Evolutionary conservation across 2,329 filamentous ascomycete species (phyloP).

Genomic region (Fusarium longipes): DNA sequence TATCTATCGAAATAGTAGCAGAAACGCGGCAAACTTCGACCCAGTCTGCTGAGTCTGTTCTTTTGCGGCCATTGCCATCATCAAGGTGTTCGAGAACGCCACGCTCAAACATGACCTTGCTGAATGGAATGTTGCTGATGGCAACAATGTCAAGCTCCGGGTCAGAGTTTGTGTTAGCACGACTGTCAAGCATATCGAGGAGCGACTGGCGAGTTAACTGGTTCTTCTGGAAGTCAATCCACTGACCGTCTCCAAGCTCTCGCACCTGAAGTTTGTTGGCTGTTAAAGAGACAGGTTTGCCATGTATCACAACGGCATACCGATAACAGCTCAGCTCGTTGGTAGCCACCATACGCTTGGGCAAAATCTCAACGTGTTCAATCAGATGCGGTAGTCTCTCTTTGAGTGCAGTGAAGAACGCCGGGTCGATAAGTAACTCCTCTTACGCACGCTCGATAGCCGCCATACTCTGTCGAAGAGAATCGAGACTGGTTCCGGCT

Average conservation of each 20-base stretch:
- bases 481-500: neutral
- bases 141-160: slow-evolving; percentile 4
- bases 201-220: neutral
- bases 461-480: neutral
- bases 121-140: slow-evolving; percentile 44
- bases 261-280: neutral
- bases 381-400: slow-evolving; percentile 30
- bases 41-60: neutral
- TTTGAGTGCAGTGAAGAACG: slow-evolving; percentile 40
- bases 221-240: slow-evolving; percentile 41
- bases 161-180: neutral
- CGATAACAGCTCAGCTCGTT: slow-evolving; percentile 49
- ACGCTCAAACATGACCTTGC: slow-evolving; percentile 49
- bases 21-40: slow-evolving; percentile 11
- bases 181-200: neutral
- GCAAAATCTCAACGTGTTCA: slow-evolving; percentile 46
- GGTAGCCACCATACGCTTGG: slow-evolving; percentile 45
- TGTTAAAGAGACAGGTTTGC: neutral
- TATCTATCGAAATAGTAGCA: neutral
- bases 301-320: slow-evolving; percentile 45
- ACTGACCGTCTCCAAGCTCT: slow-evolving; percentile 14
- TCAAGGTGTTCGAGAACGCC: slow-evolving; percentile 28
- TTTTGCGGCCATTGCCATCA: neutral
- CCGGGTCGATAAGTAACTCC: slow-evolving; percentile 45
- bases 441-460: slow-evolving; percentile 29